These are phyloP conservation scores for Jatropha multifida DNA, from an alignment of 441 rosid genomes.

Conservation along the genomic window DNA sequence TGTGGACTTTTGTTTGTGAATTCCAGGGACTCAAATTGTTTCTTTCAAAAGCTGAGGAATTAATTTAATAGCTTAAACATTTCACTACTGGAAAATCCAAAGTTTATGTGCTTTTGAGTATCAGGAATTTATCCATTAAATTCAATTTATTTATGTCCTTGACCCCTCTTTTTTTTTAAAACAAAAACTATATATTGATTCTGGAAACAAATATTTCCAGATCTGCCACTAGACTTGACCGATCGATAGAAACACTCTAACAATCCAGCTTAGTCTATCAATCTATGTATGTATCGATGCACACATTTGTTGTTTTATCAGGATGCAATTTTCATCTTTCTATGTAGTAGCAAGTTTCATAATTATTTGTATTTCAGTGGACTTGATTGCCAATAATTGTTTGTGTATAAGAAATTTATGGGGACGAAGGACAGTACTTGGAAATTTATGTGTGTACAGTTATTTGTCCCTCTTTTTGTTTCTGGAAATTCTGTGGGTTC, in stretches of 20 bases:
- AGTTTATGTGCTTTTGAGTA: no score
- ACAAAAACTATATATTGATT: no score
- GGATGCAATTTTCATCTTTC: no score
- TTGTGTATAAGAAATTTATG: neutral
- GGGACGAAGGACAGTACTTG: neutral
- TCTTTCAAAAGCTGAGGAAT: no score
- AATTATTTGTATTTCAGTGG: neutral
- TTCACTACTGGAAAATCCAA: no score
- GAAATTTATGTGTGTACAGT: neutral
- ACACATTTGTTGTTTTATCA: neutral
- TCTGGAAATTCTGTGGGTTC: neutral
- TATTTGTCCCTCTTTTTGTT: neutral
- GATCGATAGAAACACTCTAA: neutral
- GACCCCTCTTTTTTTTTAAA: no score
- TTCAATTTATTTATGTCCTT: no score
- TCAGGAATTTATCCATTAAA: no score
- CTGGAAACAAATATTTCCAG: no score
- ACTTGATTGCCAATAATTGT: neutral
- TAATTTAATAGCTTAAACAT: no score
- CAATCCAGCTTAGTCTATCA: neutral
- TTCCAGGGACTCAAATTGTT: no score
- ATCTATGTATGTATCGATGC: neutral
- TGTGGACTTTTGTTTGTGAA: no score
- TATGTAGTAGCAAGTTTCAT: neutral
- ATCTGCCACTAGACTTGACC: neutral